Conservation (phyloP, 176 grass and related monocot genomes). For the Raddia distichophylla region DNA sequence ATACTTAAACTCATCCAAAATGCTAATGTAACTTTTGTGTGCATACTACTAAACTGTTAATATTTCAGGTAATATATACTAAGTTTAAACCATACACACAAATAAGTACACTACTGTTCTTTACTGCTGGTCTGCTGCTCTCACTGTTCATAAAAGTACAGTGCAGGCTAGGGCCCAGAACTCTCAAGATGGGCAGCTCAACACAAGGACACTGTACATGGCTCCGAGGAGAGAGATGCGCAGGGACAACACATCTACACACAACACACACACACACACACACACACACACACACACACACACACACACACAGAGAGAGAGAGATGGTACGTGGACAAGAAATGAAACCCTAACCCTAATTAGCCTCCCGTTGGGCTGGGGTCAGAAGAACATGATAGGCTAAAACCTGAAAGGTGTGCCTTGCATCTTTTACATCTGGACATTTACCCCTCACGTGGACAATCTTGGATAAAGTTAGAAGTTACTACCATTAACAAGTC, state of each 20-base stretch:
- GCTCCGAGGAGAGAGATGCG: constrained; percentile 40
- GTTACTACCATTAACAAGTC: constrained; percentile 23
- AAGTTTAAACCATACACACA: not conserved
- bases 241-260: constrained; percentile 24
- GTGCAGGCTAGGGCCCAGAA: constrained; percentile 36
- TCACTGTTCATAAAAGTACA: constrained; percentile 42
- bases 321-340: constrained; percentile 34
- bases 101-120: not conserved
- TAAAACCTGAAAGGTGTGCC: too few species aligned
- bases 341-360: constrained; percentile 55
- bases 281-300: too few species aligned
- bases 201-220: constrained; percentile 42
- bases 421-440: not conserved
- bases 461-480: constrained; percentile 33
- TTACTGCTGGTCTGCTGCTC: not conserved
- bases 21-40: too few species aligned
- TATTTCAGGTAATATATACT: not conserved
- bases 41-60: too few species aligned
- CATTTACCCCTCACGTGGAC: not conserved
- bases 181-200: constrained; percentile 44
- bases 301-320: too few species aligned
- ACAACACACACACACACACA: too few species aligned
- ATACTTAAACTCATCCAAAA: too few species aligned
- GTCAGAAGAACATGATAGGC: too few species aligned
- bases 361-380: too few species aligned